Base-by-base conservation (phyloP, 2,329 filamentous ascomycete genomes). In the Microthyrium microscopicum region DNA sequence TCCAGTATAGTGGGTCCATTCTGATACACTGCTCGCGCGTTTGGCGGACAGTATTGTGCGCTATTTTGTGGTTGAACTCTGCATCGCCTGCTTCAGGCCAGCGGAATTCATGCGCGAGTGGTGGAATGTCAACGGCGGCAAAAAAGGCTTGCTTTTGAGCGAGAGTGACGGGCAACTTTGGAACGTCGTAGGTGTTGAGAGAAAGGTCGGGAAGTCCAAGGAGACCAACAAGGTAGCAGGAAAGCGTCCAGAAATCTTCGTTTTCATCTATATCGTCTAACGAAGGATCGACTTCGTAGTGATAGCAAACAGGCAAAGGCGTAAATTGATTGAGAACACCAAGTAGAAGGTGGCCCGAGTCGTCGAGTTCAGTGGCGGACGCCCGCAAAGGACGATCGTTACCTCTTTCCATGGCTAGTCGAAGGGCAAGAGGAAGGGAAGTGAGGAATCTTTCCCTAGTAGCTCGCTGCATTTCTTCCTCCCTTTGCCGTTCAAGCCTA, bases 1-100 rank as follows among this genome's bases (percentile, higher is more conserved):
- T 41, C 52, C 53, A 56, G 31, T 53, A 54, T 29, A 55, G 30
- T 8, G 52, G 51, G 8, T 55, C 48, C 52, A 56, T 52, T 17
- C 42, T 40, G 4, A 54, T 38, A 27, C 55, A 55, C 27, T 54
- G 49, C 17, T 49, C 46, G 20, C 47, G 47, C 1, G 52, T 49
- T 33, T 55, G 50, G 20, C 46, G 48, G 40, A 54, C 49, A 31
- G 42, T 47, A 13, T 51, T 48, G 30, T 50, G 46, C n/a, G 53
- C 53, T 35, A 48, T 46, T 40, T 41, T 17, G 13, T 48, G 54
- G 33, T 56, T 46, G 37, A 51, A 56, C 5, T 52, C 53, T 4
- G 49, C 44, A n/a, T 46, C 45, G 18, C 51, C 53, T 41, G 33
- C 19, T 19, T 31, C 16, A 12, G 29, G 22, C 28, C 26, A 37